Evolutionary conservation across 352 stramenopile species (phyloP).

Genomic region (Phytophthora tentaculata): DNA sequence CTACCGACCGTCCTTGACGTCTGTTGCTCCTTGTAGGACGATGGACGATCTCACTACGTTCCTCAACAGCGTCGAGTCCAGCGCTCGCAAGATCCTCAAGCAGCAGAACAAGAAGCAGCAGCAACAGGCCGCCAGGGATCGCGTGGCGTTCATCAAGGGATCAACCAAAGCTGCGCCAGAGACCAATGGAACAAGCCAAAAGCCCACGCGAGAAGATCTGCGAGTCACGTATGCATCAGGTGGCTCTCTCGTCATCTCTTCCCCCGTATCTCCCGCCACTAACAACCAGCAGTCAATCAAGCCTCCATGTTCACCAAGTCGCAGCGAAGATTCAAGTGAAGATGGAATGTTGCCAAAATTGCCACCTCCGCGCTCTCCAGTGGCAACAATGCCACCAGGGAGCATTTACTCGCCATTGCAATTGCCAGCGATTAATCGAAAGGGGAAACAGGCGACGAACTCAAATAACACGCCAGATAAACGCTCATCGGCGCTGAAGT

Average conservation of each 20-base stretch:
- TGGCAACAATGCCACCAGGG: constrained; percentile 25
- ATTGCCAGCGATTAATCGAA: constrained; percentile 48
- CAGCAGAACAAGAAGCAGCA: constrained; percentile 83
- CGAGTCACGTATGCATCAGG: constrained; percentile 60
- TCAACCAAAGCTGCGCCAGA: constrained; percentile 11
- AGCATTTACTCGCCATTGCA: constrained; percentile 28
- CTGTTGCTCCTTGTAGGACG: constrained; percentile 21
- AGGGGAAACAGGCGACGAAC: constrained; percentile 21
- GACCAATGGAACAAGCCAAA: constrained; percentile 21
- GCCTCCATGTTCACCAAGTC: constrained; percentile 20
- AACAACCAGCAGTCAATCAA: constrained; percentile 19
- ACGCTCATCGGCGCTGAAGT: constrained; percentile 48
- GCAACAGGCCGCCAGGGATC: constrained; percentile 55
- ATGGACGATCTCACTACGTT: constrained; percentile 87
- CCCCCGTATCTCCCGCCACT: constrained; percentile 27
- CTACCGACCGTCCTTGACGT: constrained; percentile 12
- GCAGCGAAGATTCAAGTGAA: constrained; percentile 36
- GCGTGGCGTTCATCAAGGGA: constrained; percentile 47
- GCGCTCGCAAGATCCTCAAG: constrained; percentile 80
- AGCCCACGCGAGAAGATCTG: constrained; percentile 62
- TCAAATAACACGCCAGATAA: constrained; percentile 25
- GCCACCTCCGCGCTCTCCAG: constrained; percentile 32
- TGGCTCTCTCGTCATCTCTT: constrained; percentile 58
- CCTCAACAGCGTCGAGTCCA: constrained; percentile 78
- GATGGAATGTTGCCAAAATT: constrained; percentile 24